phyloP scores from a whole-genome alignment of 2,329 filamentous ascomycete genomes.

The Rutstroemia sp. region DNA sequence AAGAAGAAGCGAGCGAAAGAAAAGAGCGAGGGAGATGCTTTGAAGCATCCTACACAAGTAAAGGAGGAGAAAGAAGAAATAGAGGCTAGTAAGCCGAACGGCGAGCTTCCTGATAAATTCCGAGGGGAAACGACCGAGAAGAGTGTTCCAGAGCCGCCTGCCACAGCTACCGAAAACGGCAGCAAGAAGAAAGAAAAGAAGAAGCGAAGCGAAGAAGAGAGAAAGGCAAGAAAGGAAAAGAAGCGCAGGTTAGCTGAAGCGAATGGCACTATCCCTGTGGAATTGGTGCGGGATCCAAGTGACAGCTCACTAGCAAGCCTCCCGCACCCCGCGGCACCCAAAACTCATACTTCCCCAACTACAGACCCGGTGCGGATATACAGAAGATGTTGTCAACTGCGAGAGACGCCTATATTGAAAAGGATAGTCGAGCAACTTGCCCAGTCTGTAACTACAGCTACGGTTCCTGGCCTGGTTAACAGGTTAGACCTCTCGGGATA shows the following conservation, averaged over 20 bases:
- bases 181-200: conserved; percentile 90
- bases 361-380: conserved; percentile 92
- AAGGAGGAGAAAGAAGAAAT: conserved; percentile 50
- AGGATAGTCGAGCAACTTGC: conserved; percentile 85
- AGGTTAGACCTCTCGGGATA: conserved; percentile 81
- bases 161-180: conserved; percentile 28
- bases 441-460: conserved; percentile 52
- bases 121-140: conserved; percentile 29
- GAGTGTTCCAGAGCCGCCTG: not conserved
- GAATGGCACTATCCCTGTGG: conserved; percentile 79
- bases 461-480: conserved; percentile 64
- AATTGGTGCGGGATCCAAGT: conserved; percentile 64
- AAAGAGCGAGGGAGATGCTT: conserved; percentile 64
- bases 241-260: conserved; percentile 78
- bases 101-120: conserved; percentile 34
- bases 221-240: conserved; percentile 86
- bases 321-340: conserved; percentile 32
- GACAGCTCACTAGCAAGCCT: conserved; percentile 39
- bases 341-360: conserved; percentile 63
- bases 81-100: conserved; percentile 26
- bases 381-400: conserved; percentile 83
- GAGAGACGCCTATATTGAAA: conserved; percentile 87
- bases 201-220: conserved; percentile 86
- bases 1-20: conserved; percentile 58
- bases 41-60: conserved; percentile 57